These are phyloP conservation scores for Yamadazyma dendronema DNA, from an alignment of 1,139 yeast species.

Conservation along the genomic window DNA sequence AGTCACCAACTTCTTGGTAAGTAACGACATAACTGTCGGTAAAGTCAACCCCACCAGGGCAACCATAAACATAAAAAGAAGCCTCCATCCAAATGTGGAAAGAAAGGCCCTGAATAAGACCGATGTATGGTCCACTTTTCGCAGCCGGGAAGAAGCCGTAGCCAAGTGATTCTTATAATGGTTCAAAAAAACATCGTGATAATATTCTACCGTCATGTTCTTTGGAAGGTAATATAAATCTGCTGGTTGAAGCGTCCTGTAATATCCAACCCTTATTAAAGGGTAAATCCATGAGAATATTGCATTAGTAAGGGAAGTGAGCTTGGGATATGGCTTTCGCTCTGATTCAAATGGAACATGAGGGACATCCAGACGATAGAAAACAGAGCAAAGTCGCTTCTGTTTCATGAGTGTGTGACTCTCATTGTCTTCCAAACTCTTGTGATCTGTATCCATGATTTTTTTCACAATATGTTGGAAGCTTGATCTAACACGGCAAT, in stretches of 20 bases:
- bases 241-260: conserved; percentile 60
- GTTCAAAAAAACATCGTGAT: background rate
- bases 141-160: background rate
- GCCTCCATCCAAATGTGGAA: conserved; percentile 27
- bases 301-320: conserved; percentile 14
- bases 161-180: too few relatives aligned
- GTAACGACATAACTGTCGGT: conserved; percentile 17
- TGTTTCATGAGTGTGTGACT: too few relatives aligned
- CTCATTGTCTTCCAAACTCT: too few relatives aligned
- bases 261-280: conserved; percentile 59
- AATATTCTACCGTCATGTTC: conserved; percentile 47
- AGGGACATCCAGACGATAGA: conserved; percentile 35
- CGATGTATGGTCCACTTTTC: conserved; percentile 10
- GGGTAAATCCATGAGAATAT: conserved; percentile 65
- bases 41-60: background rate
- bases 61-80: conserved; percentile 10
- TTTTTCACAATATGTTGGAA: too few relatives aligned
- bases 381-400: conserved; percentile 14
- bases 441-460: too few relatives aligned
- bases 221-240: conserved; percentile 59
- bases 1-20: conserved; percentile 28
- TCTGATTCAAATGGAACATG: conserved; percentile 55
- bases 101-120: conserved; percentile 19
- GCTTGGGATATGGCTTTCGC: conserved; percentile 30
- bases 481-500: too few relatives aligned